Evolutionary conservation across 805 yeast genomes (phyloP).

Genomic region (Ogataea nonfermentans): DNA sequence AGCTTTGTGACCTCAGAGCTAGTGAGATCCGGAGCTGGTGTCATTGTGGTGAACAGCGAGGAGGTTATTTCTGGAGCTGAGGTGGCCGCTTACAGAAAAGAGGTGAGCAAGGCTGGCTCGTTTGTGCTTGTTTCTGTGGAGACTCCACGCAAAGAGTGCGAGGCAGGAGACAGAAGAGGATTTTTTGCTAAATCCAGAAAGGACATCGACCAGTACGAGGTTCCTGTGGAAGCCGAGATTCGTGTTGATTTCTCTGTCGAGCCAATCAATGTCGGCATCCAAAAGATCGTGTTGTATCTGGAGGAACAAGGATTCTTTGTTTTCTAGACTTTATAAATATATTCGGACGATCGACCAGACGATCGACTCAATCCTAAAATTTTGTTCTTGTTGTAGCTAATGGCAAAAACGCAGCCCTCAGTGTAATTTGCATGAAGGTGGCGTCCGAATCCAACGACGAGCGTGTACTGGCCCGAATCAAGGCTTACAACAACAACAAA

Average conservation of each 20-base stretch:
- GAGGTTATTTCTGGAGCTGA: slow-evolving; percentile 45
- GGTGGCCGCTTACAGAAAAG: slow-evolving; percentile 41
- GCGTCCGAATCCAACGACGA: slow-evolving; percentile 21
- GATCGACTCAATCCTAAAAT: slow-evolving; percentile 9
- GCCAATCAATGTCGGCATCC: slow-evolving; percentile 68
- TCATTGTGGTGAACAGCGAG: slow-evolving; percentile 57
- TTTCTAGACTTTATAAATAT: slow-evolving; percentile 33
- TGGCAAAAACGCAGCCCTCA: slow-evolving; percentile 2
- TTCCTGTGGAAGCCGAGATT: slow-evolving; percentile 56
- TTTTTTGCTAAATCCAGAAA: slow-evolving; percentile 44
- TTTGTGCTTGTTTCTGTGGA: slow-evolving; percentile 52
- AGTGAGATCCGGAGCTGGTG: slow-evolving; percentile 89
- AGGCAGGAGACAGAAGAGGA: slow-evolving; percentile 49
- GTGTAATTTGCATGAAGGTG: slow-evolving; percentile 13
- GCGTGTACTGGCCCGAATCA: slow-evolving; percentile 17
- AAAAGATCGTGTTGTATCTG: slow-evolving; percentile 66
- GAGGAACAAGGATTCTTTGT: slow-evolving; percentile 82
- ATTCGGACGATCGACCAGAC: slow-evolving; percentile 9
- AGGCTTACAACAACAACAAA: slow-evolving; percentile 15
- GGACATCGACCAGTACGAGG: slow-evolving; percentile 47
- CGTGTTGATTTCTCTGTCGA: slow-evolving; percentile 52
- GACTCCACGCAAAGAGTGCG: slow-evolving; percentile 46
- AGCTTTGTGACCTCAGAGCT: slow-evolving; percentile 71
- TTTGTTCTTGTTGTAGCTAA: slow-evolving; percentile 5
- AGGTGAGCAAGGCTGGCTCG: slow-evolving; percentile 47